Evolutionary conservation across 768 basidiomycete species (phyloP), one percentile per base, ranked within the genome.

Genomic region (Crassisporium funariophilum): DNA sequence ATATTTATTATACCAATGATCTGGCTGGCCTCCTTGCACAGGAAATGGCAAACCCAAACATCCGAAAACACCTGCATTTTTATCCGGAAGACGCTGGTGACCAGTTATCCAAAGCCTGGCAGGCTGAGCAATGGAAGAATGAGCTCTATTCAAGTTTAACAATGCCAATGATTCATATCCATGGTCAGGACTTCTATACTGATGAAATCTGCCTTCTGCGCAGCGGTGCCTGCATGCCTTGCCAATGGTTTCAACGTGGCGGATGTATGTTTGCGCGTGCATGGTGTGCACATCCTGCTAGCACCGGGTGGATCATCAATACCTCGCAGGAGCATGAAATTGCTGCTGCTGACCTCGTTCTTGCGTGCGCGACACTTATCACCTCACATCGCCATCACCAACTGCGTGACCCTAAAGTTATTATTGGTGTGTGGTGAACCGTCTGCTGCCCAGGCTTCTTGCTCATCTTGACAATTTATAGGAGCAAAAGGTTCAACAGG

Each of bases 1-100:
- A 69, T 47, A 49, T 33, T 12, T 71, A 66, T 41, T 61, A 56
- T 51, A 58, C 66, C 9, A 72, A 70, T 42, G 52, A 41, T 17
- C 29, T 72, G 2, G 33, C 57, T 0, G 44, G 59, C 15, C 63
- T 70, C 23, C 56, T 70, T 25, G 50, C 60, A 3, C 69, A 71
- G 69, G 72, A 74, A 58, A 66, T 70, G 58, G 55, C 65, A 2
- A 74, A 74, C 44, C 69, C 69, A 0, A 17, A 29, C 13, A 62
- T 74, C 8, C 57, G 64, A 0, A 48, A 52, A 0, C 56, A 68
- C 34, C 53, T 74, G 0, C 35, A 40, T 2, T 63, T 66, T 42
- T 66, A 67, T 42, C 69, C 70, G 4, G 67, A 72, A 52, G 70
- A 72, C 49, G 43, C 41, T 15, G 62, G 65, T 7, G 15, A 44